Base-by-base conservation (phyloP, 2,329 filamentous ascomycete species). In the Aspergillus hiratsukae region DNA sequence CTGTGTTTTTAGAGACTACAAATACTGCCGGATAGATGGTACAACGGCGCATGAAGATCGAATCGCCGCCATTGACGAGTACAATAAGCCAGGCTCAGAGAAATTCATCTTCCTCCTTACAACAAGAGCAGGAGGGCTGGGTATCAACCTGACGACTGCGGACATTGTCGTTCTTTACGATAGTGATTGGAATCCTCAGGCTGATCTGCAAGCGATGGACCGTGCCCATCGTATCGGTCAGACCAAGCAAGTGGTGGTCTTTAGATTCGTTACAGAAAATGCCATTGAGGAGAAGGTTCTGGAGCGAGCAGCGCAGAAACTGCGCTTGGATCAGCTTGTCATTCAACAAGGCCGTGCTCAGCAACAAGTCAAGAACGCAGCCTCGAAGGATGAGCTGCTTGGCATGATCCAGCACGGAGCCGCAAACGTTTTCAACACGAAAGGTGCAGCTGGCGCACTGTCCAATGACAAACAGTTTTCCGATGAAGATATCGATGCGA, bases 381-480 rank as follows among this genome's bases (percentile, higher is more conserved):
- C 92, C 0, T 96, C 91, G 60, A 99, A 99, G 76, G 94, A 97
- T 60, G 94, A 99, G 69, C 83, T 99, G 45, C 80, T 99, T 48
- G 94, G 86, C 61, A 99, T 99, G 94, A 99, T 99, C 68, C 94
- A 99, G 72, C 94, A 99, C 68, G 94, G 94, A 59, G 94, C 95
- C n/a, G 91, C 95, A 71, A 91, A 90, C 64, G 89, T 99, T 0
- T 97, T 99, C 77, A 83, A 88, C 63, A 83, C 81, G 48, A 89
- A 90, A 69, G 87, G 86, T 25, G 80, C 83, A 2, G 83, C 83
- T 11, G 87, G 85, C 25, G 71, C 78, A 29, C 76, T 88, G 48
- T 80, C 81, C 4, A 82, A 82, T 14, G 83, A 85, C 54, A 78
- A 79, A 21, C 85, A 88, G 14, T 76, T 92, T n/a, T 83, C 85